Evolutionary conservation across 495 filamentous ascomycete genomes (phyloP).

Genomic region (Schizothecium vesticola): DNA sequence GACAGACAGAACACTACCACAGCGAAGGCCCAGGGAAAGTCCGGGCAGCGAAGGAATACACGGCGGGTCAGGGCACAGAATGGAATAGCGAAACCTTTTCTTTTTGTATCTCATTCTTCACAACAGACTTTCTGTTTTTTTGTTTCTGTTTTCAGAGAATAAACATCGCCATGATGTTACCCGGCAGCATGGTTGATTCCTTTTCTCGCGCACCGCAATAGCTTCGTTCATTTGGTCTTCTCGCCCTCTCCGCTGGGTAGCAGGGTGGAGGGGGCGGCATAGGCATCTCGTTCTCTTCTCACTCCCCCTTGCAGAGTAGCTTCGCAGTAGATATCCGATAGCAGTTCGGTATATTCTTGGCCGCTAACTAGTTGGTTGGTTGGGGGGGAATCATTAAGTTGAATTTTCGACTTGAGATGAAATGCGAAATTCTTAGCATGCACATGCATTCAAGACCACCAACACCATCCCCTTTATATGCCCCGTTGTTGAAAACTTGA

Average conservation of each 20-base stretch:
- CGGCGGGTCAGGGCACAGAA: neutral
- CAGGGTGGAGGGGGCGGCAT: neutral
- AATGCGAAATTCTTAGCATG: conserved; percentile 8
- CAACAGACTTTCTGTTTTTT: neutral
- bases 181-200: neutral
- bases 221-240: neutral
- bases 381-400: conserved; percentile 25
- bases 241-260: neutral
- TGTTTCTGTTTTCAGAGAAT: neutral
- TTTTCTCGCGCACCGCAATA: neutral
- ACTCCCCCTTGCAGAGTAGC: neutral
- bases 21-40: neutral
- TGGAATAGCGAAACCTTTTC: neutral
- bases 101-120: neutral
- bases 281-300: neutral
- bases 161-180: neutral
- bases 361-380: neutral
- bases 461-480: conserved; percentile 4
- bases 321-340: neutral
- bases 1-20: neutral
- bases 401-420: conserved; percentile 17
- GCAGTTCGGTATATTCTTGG: neutral
- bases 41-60: neutral
- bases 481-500: conserved; percentile 33
- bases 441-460: conserved; percentile 1